Percentiles rank a stretch among this genome's conserved stretches.
Conservation (phyloP, 495 filamentous ascomycete species). For the Terfezia boudieri region DNA sequence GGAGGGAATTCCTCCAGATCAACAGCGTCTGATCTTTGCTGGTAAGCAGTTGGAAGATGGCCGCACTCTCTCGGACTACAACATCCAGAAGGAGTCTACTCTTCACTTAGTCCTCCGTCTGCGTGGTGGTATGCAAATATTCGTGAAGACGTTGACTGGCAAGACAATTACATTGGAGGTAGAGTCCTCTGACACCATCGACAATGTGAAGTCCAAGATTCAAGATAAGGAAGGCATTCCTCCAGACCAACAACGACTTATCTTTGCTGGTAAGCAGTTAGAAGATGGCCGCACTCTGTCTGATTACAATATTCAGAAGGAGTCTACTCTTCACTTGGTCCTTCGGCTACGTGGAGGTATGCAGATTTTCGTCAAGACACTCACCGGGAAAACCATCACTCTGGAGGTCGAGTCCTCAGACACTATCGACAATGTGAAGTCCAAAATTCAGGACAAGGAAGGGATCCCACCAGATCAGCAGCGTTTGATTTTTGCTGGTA, state of each 20-base stretch:
- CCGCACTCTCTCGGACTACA: constrained; percentile 90
- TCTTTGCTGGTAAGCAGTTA: constrained; percentile 92
- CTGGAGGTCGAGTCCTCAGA: constrained; percentile 74
- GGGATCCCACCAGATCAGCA: constrained; percentile 98
- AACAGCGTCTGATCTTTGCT: constrained; percentile 96
- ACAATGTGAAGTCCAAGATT: constrained; percentile 74
- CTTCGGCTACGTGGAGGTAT: constrained; percentile 94
- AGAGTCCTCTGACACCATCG: constrained; percentile 86
- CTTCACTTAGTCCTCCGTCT: constrained; percentile 92
- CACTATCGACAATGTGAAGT: constrained; percentile 85
- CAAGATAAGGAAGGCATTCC: constrained; percentile 63
- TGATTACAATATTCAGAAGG: constrained; percentile 99
- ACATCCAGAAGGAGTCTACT: constrained; percentile 96
- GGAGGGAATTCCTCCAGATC: constrained; percentile 94
- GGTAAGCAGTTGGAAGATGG: constrained; percentile 94
- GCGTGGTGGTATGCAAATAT: constrained; percentile 98
- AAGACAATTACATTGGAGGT: constrained; percentile 99
- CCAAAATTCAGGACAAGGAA: constrained; percentile 97
- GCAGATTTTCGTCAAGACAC: constrained; percentile 88
- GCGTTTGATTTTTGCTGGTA: constrained; percentile 18
- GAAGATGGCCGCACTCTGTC: constrained; percentile 73
- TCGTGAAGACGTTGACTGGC: constrained; percentile 64
- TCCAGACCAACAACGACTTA: constrained; percentile 66
- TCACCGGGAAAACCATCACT: constrained; percentile 85
- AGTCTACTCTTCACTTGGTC: constrained; percentile 90